Evolutionary conservation across 164 flowering plant genomes (phyloP).

Genomic region (Umbilicus rupestris): DNA sequence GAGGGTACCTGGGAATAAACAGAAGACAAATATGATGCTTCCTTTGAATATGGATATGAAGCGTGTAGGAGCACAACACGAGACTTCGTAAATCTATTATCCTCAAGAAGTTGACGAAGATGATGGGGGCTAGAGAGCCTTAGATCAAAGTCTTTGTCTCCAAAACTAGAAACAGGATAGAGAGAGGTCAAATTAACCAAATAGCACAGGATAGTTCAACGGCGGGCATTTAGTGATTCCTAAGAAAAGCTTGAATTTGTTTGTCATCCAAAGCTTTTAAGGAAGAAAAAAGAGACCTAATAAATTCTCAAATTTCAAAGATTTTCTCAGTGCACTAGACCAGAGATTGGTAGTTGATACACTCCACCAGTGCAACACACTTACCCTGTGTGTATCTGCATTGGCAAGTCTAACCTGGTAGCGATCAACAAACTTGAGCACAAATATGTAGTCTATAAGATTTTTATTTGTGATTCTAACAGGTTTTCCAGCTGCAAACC

Average conservation of each 20-base stretch:
- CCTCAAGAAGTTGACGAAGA: slow-evolving; percentile 72
- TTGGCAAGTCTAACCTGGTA: slow-evolving; percentile 49
- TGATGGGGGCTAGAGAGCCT: slow-evolving; percentile 84
- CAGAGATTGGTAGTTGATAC: no score
- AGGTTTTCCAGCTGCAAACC: slow-evolving; percentile 63
- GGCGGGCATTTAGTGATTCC: not conserved
- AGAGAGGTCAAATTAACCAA: not conserved
- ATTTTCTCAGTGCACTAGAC: not conserved
- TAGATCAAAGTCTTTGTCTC: slow-evolving; percentile 88
- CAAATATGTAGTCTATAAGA: slow-evolving; percentile 69
- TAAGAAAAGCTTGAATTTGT: not conserved
- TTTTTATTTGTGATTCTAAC: slow-evolving; percentile 62
- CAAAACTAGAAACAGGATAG: slow-evolving; percentile 41
- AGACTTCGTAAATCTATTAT: slow-evolving; percentile 56
- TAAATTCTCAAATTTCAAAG: not conserved
- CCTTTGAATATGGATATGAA: slow-evolving; percentile 89
- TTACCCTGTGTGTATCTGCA: slow-evolving; percentile 98
- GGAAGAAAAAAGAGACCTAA: not conserved
- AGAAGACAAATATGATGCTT: slow-evolving; percentile 91
- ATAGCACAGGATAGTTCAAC: not conserved
- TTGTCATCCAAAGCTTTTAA: not conserved
- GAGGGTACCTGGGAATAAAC: slow-evolving; percentile 67
- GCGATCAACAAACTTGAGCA: slow-evolving; percentile 71
- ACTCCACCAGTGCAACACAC: not conserved
- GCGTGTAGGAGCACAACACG: slow-evolving; percentile 82